Evolutionary conservation across 1,139 yeast species (phyloP), one percentile per base, ranked within the genome.

Genomic region (Blastobotrys serpentis): DNA sequence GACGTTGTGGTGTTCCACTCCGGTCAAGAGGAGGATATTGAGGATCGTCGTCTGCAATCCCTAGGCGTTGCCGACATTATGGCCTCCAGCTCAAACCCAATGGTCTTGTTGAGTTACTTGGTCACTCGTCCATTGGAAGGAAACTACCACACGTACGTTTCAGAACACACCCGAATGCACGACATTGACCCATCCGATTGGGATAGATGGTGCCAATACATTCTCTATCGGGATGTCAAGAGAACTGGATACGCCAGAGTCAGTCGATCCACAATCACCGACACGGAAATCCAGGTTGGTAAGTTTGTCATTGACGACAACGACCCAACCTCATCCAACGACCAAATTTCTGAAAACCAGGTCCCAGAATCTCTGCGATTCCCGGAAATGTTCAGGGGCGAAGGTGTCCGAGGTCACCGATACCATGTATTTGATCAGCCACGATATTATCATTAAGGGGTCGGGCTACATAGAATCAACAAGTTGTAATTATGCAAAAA

Each of bases 171-270:
- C 1, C 84, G 96, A 42, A 87, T 92, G 92, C 80, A 83, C 59
- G 98, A 92, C 66, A 89, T 92, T 57, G 98, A 92, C 65, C 84
- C 90, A 46, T 75, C 85, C 8, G 98, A 92, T 66, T 87, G 94
- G 85, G 98, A 92, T 65, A 80, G 98, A 71, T 92, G 98, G 98
- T 92, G 98, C 71, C 95, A 92, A 70, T 92, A 92, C 69, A 89
- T 92, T 54, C 72, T 92, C 57, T 92, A 85, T 77, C 86, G 92
- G 66, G 84, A 85, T 52, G 72, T 92, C 68, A 84, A 81, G 66
- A 85, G 96, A 67, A 81, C 86, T 1, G 98, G 95, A 1, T 92
- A 92, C 65, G 98, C 98, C 1, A 81, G 98, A 66, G 85, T 92
- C 37, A 84, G 95, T 42, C 79, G 98, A 63, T 87, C 95, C 6